Evolutionary conservation across 1,139 yeast genomes (phyloP), one percentile per base, ranked within the genome.

Genomic region (Hansenula lynferdii): DNA sequence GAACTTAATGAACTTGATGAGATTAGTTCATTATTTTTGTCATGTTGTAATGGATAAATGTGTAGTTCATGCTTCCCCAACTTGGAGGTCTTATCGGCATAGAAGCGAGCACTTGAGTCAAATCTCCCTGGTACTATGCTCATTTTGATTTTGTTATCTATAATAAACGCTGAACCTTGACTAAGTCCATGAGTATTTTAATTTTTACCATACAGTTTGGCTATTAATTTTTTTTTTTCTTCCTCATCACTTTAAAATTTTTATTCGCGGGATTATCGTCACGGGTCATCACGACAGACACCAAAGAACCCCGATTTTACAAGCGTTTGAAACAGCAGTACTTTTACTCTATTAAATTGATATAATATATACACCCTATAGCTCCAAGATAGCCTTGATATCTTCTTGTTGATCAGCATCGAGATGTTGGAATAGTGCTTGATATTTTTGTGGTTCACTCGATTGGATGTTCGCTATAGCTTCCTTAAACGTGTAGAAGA

Each of bases 401-500:
- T 21, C 50, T 8, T 45, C 47, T 46, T 64, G 65, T 31, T 69
- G 69, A 3, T 64, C 66, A 3, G 50, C 45, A 3, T 59, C 44
- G 41, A 69, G 42, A 9, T 42, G 45, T 8, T 61, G 54, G 24
- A 65, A 47, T 6, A 68, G 34, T 10, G 48, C 39, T 16, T 55
- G 49, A 49, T 70, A 70, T 43, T 62, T 67, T 5, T 44, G 48
- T 3, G 53, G 34, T 40, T 69, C 70, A 2, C 53, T 42, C 15
- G 51, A 51, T 47, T 69, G 64, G 18, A 62, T 40, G 8, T 42
- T 20, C n/a, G 43, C 7, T 12, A 59, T 41, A 2, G 59, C 52
- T 17, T 70, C 68, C 45, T 75, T 69, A 55, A 80, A 70, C 6
- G 70, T 65, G 6, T 62, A 59, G 52, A 77, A 80, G 8, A 87